Evolutionary conservation across 1,284 basidiomycete genomes (phyloP).

Genomic region (Anthracocystis panici-leucophaei): DNA sequence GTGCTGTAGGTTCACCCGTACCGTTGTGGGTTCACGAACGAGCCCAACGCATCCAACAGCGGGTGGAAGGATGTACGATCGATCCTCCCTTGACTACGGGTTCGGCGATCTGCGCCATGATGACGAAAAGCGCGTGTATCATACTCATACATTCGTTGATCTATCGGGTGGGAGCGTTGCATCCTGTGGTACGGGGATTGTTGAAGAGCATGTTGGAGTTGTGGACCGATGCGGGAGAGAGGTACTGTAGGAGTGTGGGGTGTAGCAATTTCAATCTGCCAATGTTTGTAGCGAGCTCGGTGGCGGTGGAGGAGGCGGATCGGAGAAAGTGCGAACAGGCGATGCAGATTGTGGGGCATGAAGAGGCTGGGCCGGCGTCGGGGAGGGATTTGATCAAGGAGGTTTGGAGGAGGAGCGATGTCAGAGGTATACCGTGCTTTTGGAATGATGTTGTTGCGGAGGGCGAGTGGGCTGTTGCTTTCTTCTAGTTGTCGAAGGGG

Average conservation of each 20-base stretch:
- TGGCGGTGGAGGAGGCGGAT: conserved; percentile 35
- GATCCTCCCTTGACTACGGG: conserved; percentile 20
- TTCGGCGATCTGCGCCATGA: conserved; percentile 32
- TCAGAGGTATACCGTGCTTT: conserved; percentile 31
- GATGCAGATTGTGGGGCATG: conserved; percentile 45
- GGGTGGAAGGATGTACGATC: conserved; percentile 21
- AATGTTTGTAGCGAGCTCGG: conserved; percentile 27
- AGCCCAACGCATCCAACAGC: conserved; percentile 28
- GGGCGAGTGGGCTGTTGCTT: conserved; percentile 35
- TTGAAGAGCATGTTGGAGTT: conserved; percentile 29
- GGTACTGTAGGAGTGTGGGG: conserved; percentile 36
- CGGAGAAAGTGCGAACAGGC: conserved; percentile 32
- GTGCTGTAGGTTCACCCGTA: conserved; percentile 14
- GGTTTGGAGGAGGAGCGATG: conserved; percentile 40
- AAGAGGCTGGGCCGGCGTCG: conserved; percentile 31
- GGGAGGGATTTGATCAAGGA: conserved; percentile 32
- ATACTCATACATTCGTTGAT: conserved; percentile 40
- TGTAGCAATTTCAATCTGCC: conserved; percentile 46
- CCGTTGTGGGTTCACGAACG: conserved; percentile 40
- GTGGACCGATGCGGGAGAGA: conserved; percentile 36
- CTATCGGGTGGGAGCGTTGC: conserved; percentile 41
- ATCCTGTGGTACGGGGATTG: conserved; percentile 17
- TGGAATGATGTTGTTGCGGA: conserved; percentile 36
- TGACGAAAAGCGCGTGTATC: conserved; percentile 32
- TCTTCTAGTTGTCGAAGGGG: conserved; percentile 17